Conservation (phyloP, 2,329 filamentous ascomycete species). For the Botrytis pseudocinerea region DNA sequence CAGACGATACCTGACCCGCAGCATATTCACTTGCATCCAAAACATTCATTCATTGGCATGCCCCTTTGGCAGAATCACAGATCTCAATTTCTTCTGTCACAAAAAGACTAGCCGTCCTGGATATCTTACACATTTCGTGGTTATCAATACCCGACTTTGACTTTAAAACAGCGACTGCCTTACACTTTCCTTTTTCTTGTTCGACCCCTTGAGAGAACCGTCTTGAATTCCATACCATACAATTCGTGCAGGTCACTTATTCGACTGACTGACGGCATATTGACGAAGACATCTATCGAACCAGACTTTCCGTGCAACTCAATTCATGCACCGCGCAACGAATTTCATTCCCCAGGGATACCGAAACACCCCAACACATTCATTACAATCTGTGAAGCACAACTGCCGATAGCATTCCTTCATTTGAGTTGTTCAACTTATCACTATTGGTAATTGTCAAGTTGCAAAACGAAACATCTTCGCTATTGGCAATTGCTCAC, state of each 20-base stretch:
- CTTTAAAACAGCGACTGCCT: constrained; percentile 10
- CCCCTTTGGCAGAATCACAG: background rate
- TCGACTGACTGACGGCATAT: constrained; percentile 12
- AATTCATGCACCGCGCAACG: constrained; percentile 21
- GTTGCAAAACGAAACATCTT: constrained; percentile 15
- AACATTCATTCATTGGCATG: constrained; percentile 7
- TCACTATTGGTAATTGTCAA: background rate
- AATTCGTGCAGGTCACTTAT: constrained; percentile 21
- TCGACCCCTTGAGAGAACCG: background rate
- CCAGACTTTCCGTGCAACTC: constrained; percentile 5
- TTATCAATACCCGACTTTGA: constrained; percentile 11
- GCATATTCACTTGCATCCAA: background rate
- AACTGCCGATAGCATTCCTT: background rate
- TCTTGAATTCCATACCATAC: background rate
- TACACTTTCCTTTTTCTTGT: constrained; percentile 13
- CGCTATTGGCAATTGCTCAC: constrained; percentile 5
- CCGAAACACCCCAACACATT: constrained; percentile 12
- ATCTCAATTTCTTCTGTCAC: too few species aligned
- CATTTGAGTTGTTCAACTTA: background rate
- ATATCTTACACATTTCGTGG: constrained; percentile 5
- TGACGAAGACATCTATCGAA: background rate
- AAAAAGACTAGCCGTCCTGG: background rate
- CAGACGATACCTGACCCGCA: background rate
- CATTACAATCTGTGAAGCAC: constrained; percentile 17
- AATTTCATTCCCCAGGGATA: constrained; percentile 19